These are phyloP conservation scores for Quercus aquifolioides DNA, from an alignment of 306 rosid species.

Conservation along the genomic window DNA sequence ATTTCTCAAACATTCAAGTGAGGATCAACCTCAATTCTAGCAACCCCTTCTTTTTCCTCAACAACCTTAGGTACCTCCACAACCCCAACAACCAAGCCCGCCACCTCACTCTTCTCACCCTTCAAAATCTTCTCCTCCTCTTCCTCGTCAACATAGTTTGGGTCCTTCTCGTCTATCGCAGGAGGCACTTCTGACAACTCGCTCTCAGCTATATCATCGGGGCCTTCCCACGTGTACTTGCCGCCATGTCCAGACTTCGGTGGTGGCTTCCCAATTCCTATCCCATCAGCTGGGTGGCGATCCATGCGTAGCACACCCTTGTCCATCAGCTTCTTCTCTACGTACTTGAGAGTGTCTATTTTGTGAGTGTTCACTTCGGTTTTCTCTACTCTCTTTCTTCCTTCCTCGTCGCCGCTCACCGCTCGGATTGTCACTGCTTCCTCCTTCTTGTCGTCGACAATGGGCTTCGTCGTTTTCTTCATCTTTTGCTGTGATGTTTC, in stretches of 20 bases:
- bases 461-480: conserved; percentile 51
- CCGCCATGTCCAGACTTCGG: conserved; percentile 78
- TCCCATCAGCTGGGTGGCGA: conserved; percentile 63
- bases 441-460: conserved; percentile 35
- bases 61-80: conserved; percentile 58
- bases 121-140: conserved; percentile 28
- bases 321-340: conserved; percentile 65
- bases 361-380: conserved; percentile 44
- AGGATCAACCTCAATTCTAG: conserved; percentile 77
- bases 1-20: conserved; percentile 8
- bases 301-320: conserved; percentile 67
- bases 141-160: conserved; percentile 74
- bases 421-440: conserved; percentile 55
- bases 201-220: conserved; percentile 33
- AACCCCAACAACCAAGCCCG: conserved; percentile 47
- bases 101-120: conserved; percentile 24
- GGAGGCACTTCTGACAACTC: conserved; percentile 46
- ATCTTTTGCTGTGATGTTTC: too few relatives aligned
- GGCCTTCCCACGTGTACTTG: conserved; percentile 92
- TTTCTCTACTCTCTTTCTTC: conserved; percentile 59
- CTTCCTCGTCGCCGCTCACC: conserved; percentile 63
- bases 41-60: conserved; percentile 38
- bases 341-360: conserved; percentile 52
- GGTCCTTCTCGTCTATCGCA: conserved; percentile 73
- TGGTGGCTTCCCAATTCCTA: conserved; percentile 42